phyloP scores from a whole-genome alignment of 2,329 filamentous ascomycete species.

The Ophiostoma himal-ulmi region DNA sequence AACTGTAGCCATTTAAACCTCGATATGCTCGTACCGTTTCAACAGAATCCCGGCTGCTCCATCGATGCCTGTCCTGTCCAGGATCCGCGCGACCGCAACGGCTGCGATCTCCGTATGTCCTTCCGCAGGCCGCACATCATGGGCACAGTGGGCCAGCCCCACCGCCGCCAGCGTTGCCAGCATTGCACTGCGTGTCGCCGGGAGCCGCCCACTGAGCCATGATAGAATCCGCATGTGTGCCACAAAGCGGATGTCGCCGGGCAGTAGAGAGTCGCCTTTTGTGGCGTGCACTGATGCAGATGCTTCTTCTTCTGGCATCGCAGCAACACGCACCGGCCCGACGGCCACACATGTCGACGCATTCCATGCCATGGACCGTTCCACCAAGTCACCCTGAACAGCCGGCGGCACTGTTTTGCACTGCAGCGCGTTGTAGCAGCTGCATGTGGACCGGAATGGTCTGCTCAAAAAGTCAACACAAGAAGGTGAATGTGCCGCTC shows the following conservation, averaged over 20 bases:
- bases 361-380: neutral
- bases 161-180: constrained; percentile 26
- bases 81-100: constrained; percentile 22
- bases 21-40: constrained; percentile 10
- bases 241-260: constrained; percentile 27
- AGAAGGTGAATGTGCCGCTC: constrained; percentile 20
- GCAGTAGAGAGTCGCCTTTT: constrained; percentile 21
- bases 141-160: constrained; percentile 27
- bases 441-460: constrained; percentile 25
- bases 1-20: neutral
- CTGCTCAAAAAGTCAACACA: constrained; percentile 25
- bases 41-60: constrained; percentile 24
- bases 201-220: constrained; percentile 25
- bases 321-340: neutral
- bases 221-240: constrained; percentile 27
- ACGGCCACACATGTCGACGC: neutral
- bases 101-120: constrained; percentile 25
- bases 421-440: constrained; percentile 16
- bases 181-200: constrained; percentile 23
- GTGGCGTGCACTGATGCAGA: neutral
- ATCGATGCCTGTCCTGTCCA: constrained; percentile 25
- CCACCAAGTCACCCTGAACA: neutral
- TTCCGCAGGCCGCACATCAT: constrained; percentile 27
- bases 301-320: neutral
- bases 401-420: neutral